A percentile compares a stretch with the other conserved stretches of the same genome.
Conservation (phyloP, 2,329 filamentous ascomycete genomes). For the Chaetomiaceae sp. region DNA sequence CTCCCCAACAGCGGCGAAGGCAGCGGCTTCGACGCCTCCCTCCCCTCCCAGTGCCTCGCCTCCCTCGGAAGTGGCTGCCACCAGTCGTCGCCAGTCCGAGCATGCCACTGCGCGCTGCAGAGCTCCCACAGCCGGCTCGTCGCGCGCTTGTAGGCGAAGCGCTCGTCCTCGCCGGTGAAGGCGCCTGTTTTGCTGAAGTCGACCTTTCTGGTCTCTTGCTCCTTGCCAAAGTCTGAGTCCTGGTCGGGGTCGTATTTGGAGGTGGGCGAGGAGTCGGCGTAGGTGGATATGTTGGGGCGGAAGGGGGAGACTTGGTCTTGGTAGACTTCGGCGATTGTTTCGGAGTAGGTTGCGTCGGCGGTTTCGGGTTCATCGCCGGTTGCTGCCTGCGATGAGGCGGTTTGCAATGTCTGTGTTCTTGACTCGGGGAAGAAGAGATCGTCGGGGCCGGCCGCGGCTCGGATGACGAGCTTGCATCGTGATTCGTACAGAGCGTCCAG, state of each 20-base stretch:
- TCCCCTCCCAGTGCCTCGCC: conserved; percentile 43
- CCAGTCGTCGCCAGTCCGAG: conserved; percentile 56
- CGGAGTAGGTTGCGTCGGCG: conserved; percentile 40
- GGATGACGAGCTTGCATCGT: conserved; percentile 69
- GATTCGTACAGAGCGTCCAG: conserved; percentile 78
- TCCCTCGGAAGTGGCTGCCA: conserved; percentile 62
- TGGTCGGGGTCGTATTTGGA: conserved; percentile 52
- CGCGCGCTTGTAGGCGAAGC: conserved; percentile 76
- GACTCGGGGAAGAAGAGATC: conserved; percentile 72
- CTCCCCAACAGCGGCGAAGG: conserved; percentile 1
- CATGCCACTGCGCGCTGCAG: conserved; percentile 69
- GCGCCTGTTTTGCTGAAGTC: conserved; percentile 63
- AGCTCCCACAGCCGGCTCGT: conserved; percentile 78
- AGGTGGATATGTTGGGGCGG: conserved; percentile 70
- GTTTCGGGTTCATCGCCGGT: conserved; percentile 17
- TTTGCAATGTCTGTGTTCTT: conserved; percentile 6
- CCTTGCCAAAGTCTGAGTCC: conserved; percentile 50
- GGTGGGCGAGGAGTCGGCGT: conserved; percentile 40
- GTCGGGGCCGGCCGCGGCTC: conserved; percentile 64
- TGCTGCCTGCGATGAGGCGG: too few relatives aligned
- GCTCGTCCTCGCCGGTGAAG: conserved; percentile 76
- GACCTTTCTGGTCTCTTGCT: conserved; percentile 33
- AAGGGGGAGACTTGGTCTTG: conserved; percentile 75
- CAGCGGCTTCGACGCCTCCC: conserved; percentile 22
- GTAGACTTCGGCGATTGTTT: conserved; percentile 58